Evolutionary conservation across 331 rosid species (phyloP).

Genomic region (Quercus lobata): DNA sequence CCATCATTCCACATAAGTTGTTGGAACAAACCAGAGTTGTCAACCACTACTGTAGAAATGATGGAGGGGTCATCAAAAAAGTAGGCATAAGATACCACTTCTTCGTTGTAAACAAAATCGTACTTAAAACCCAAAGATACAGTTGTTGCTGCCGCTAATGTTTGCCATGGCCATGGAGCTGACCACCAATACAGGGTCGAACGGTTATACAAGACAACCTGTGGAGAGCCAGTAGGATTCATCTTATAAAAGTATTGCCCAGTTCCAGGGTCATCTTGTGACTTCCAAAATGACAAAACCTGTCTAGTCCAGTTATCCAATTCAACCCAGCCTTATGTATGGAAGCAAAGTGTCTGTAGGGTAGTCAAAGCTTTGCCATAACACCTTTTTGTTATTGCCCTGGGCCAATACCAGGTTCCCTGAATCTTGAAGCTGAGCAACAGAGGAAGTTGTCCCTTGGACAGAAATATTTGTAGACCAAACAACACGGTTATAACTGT

Average conservation of each 20-base stretch:
- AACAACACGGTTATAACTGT: not conserved
- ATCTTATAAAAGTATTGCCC: no score
- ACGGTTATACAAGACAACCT: constrained; percentile 10
- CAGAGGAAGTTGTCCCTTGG: not conserved
- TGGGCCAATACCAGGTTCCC: constrained; percentile 32
- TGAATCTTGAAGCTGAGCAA: constrained; percentile 32
- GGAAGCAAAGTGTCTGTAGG: constrained; percentile 35
- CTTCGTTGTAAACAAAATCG: not conserved
- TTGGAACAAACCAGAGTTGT: constrained; percentile 26
- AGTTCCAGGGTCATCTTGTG: not conserved
- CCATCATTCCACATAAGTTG: constrained; percentile 11
- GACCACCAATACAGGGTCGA: not conserved
- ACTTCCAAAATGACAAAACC: constrained; percentile 22
- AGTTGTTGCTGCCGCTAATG: not conserved
- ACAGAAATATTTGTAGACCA: constrained; percentile 37
- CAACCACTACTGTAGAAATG: not conserved
- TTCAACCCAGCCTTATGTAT: constrained; percentile 27
- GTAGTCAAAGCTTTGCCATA: constrained; percentile 37
- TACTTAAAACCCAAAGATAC: not conserved
- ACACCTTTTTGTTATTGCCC: not conserved
- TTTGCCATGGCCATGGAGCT: not conserved
- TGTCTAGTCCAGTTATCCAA: not conserved
- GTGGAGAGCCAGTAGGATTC: not conserved
- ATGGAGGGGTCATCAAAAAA: not conserved
- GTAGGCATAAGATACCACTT: not conserved